phyloP scores from a whole-genome alignment of 257 asterid species.

The Lycium ferocissimum region DNA sequence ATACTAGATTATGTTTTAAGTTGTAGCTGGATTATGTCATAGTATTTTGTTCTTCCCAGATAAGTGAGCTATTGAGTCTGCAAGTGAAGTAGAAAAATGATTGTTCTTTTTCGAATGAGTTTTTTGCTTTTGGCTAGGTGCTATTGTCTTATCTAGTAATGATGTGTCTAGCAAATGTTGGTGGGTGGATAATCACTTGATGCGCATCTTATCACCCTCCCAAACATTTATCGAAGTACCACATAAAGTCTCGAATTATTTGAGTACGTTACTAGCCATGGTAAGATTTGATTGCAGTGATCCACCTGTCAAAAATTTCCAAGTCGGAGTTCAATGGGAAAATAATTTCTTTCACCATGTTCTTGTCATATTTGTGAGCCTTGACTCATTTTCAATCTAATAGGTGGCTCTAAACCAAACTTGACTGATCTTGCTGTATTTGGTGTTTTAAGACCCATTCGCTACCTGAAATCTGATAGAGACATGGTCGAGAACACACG shows the following conservation, averaged over 20 bases:
- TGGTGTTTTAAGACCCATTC: slow-evolving; percentile 89
- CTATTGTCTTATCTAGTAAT: slow-evolving; percentile 16
- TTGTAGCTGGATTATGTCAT: too few relatives aligned
- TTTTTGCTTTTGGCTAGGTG: slow-evolving; percentile 13
- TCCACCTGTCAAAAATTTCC: not conserved
- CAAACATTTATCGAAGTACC: slow-evolving; percentile 73
- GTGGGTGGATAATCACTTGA: slow-evolving; percentile 97
- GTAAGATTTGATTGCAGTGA: slow-evolving; percentile 50
- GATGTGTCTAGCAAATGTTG: slow-evolving; percentile 52
- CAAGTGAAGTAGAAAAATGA: not conserved
- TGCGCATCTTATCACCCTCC: slow-evolving; percentile 74
- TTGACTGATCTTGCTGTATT: slow-evolving; percentile 85
- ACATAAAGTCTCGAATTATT: slow-evolving; percentile 93
- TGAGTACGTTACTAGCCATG: slow-evolving; percentile 79
- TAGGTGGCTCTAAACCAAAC: slow-evolving; percentile 87
- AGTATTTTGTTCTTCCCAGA: too few relatives aligned
- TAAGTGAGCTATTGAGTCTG: not conserved
- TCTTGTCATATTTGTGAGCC: not conserved
- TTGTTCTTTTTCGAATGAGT: too few relatives aligned
- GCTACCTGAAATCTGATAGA: slow-evolving; percentile 76
- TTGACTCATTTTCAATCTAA: not conserved
- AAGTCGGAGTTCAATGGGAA: too few relatives aligned
- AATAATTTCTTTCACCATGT: not conserved
- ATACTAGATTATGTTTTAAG: not conserved
- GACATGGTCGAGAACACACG: slow-evolving; percentile 91